Evolutionary conservation across 2,329 filamentous ascomycete genomes (phyloP).

Genomic region (Lachnellula arida): DNA sequence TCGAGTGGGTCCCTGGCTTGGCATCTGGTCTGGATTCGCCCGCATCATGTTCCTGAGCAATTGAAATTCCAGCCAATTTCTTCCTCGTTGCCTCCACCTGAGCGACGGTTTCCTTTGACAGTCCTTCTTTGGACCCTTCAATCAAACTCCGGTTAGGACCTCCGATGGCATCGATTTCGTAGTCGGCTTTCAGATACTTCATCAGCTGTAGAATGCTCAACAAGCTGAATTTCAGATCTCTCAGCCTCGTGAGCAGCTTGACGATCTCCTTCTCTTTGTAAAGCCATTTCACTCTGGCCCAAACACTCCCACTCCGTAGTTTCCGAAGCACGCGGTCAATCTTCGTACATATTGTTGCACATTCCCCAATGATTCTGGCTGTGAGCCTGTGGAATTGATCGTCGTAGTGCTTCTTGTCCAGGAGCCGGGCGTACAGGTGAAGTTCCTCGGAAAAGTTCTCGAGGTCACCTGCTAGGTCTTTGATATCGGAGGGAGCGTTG

Average conservation of each 20-base stretch:
- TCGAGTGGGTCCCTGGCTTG: no score
- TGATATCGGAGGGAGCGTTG: conserved; percentile 18
- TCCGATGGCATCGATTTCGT: conserved; percentile 16
- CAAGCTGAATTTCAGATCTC: conserved; percentile 18
- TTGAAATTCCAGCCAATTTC: conserved; percentile 5
- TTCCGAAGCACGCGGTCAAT: conserved; percentile 17
- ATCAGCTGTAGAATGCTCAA: conserved; percentile 14
- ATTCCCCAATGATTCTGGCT: conserved; percentile 20
- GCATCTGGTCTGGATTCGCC: no score
- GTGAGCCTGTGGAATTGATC: conserved; percentile 16
- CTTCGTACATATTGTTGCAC: conserved; percentile 16
- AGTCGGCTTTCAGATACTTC: conserved; percentile 13
- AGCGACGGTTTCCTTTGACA: conserved; percentile 6
- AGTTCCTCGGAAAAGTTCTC: conserved; percentile 17
- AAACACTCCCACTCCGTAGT: conserved; percentile 7
- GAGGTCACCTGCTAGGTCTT: conserved; percentile 15
- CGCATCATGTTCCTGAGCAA: background rate
- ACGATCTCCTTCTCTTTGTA: conserved; percentile 20
- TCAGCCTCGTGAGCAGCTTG: conserved; percentile 16
- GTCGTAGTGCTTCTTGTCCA: conserved; percentile 13
- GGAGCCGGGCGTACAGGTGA: conserved; percentile 9
- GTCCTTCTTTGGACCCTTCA: background rate
- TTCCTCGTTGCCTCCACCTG: conserved; percentile 9
- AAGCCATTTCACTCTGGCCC: conserved; percentile 17
- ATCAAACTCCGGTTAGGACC: conserved; percentile 11